Conservation (phyloP, 2,329 filamentous ascomycete genomes). For the Pseudogymnoascus sp. region DNA sequence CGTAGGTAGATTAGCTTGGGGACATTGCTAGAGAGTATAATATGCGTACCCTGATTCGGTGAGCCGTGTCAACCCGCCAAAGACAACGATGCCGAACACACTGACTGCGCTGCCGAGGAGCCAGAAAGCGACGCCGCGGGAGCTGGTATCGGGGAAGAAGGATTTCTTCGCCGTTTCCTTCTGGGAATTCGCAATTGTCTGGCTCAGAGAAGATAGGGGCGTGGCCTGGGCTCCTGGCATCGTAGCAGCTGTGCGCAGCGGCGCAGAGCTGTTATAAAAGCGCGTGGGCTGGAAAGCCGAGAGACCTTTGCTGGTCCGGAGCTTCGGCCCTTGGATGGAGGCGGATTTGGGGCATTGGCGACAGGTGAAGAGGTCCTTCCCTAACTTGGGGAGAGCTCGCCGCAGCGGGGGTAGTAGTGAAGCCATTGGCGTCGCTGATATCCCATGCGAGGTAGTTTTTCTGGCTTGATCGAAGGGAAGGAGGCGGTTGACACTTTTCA, state of each 20-base stretch:
- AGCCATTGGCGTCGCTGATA: slow-evolving; percentile 22
- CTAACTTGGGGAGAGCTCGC: slow-evolving; percentile 22
- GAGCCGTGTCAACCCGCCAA: slow-evolving; percentile 84
- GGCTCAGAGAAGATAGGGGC: slow-evolving; percentile 20
- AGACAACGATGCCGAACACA: slow-evolving; percentile 95
- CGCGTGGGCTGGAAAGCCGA: slow-evolving; percentile 17
- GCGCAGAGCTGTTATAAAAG: slow-evolving; percentile 24
- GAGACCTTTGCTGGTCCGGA: slow-evolving; percentile 1
- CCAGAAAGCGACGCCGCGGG: slow-evolving; percentile 82
- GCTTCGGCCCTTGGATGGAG: background rate
- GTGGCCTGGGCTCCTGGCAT: slow-evolving; percentile 12
- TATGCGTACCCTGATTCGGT: slow-evolving; percentile 81
- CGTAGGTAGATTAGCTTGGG: slow-evolving; percentile 10
- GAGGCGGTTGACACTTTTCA: background rate
- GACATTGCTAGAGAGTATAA: slow-evolving; percentile 14
- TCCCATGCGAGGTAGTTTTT: background rate
- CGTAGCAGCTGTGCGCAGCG: slow-evolving; percentile 12
- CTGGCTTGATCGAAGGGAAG: background rate
- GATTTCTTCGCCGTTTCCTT: slow-evolving; percentile 12
- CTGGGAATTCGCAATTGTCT: slow-evolving; percentile 18
- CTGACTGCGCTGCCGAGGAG: slow-evolving; percentile 82
- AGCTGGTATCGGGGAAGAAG: slow-evolving; percentile 46
- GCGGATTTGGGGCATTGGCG: slow-evolving; percentile 22
- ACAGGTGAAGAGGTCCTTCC: slow-evolving; percentile 26
- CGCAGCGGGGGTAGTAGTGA: slow-evolving; percentile 25